Base-by-base conservation (phyloP, 345 rosid genomes). In the Trapa incisa region DNA sequence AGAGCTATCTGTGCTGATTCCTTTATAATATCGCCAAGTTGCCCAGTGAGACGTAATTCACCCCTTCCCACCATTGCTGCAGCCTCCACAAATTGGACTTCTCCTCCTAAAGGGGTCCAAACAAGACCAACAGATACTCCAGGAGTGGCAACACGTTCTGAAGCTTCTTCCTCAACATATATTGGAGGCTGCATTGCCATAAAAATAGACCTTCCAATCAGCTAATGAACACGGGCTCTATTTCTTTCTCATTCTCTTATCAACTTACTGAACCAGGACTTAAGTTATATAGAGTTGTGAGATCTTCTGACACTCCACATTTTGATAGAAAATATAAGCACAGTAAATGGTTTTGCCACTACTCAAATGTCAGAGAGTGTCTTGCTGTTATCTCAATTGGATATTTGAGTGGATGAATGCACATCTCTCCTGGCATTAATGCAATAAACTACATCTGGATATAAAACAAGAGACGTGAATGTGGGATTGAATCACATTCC, bases 71-170 rank as follows among this genome's bases (percentile, higher is more conserved):
- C 85, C 96, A 87, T 94, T 62, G 91, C 75, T 50, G 95, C 80
- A 71, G 95, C 99, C 82, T 94, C 99, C 70, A 94, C 92, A 74
- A 87, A 94, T 77, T 94, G 99, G 52, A 91, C 99, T 82, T 94
- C 99, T 67, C 99, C 99, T 65, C 99, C 99, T 79, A 94, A 84
- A 71, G 85, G 73, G 75, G 99, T 94, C 99, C 99, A 94, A 42
- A 94, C 99, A 65, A 94, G 96, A 70, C 99, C 99, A 66, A 94
- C 96, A 2, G 96, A 88, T 69, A 85, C 84, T 45, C 99, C 99
- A 37, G 99, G 97, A 76, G 82, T 72, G 38, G 92, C 92, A 73
- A 94, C 96, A n/a, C 99, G 86, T 53, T 94, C 96, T 68, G 92
- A 96, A 65, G 96, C 91, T 86, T 94, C 97, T 68, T 63, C 84